Conservation (phyloP, 306 rosid genomes). For the Dicorynia guianensis region DNA sequence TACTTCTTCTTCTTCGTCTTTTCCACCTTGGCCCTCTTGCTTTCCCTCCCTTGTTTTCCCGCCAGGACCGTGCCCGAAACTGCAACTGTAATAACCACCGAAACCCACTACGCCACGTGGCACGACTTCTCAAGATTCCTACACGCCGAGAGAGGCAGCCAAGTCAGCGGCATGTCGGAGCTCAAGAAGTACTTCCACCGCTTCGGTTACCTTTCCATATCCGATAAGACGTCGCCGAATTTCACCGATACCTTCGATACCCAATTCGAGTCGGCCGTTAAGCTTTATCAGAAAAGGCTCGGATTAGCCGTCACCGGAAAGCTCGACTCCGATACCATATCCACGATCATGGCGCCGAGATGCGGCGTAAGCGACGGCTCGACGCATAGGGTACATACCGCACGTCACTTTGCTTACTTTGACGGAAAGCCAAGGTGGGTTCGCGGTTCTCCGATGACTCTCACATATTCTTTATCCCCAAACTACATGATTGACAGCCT, state of each 20-base stretch:
- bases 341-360: constrained; percentile 75
- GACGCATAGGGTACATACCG: constrained; percentile 35
- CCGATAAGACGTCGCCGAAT: constrained; percentile 40
- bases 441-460: constrained; percentile 53
- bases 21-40: constrained; percentile 39
- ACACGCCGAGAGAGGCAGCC: constrained; percentile 74
- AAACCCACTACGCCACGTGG: constrained; percentile 67
- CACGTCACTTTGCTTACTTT: constrained; percentile 74
- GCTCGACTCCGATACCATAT: constrained; percentile 73
- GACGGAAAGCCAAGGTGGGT: constrained; percentile 84
- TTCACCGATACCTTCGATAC: constrained; percentile 74
- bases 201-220: constrained; percentile 75
- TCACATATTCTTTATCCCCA: constrained; percentile 76
- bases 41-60: constrained; percentile 70
- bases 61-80: constrained; percentile 60
- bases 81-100: constrained; percentile 51
- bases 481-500: constrained; percentile 53
- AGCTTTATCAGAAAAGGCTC: constrained; percentile 70
- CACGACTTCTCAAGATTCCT: constrained; percentile 67
- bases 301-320: constrained; percentile 72
- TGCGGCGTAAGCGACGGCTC: constrained; percentile 77
- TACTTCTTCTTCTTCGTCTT: constrained; percentile 36
- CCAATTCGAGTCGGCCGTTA: constrained; percentile 67
- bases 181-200: constrained; percentile 80
- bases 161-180: constrained; percentile 75